Evolutionary conservation across 305 asterid species (phyloP), one percentile per base, ranked within the genome.

Genomic region (Caryopteris hybrid): DNA sequence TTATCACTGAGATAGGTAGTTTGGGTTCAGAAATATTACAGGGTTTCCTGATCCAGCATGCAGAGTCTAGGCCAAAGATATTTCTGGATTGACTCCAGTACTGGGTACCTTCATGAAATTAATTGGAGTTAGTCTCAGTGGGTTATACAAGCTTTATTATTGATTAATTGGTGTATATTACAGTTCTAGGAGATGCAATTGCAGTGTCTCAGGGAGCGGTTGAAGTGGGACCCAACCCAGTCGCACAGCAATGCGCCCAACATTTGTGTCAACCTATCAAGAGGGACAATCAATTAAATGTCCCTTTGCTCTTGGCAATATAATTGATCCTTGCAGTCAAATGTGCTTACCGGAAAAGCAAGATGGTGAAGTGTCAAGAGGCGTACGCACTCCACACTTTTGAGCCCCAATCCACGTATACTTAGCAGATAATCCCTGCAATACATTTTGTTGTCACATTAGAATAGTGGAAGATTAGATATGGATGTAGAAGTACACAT

Each of bases 211-310:
- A 2, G 98, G 98, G 54, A 92, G 98, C 36, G 96, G 97, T 73
- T 81, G 98, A 50, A 92, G 96, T 72, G 98, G 98, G 64, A 92
- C 98, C 98, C 98, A 92, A 52, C 98, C 98, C 21, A 92, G 90
- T 57, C 98, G 85, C 73, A 92, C 97, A 46, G 96, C 97, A 64
- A 92, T 92, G 23, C 98, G 85, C 39, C 96, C 98, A 69, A 92
- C 98, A 80, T 92, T 92, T 17, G 97, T 92, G 77, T 92, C 98
- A 78, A 92, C 98, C 98, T 92, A 70, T 74, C 42, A 80, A 70
- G 68, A 21, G 64, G 38, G 78, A 72, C 69, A 61, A 41, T 75
- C 56, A 72, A 61, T 48, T 45, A 59, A 57, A 56, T 25, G 45
- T 42, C 33, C 58, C 29, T 70, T 47, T 38, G n/a, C 59, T 50